Percentiles rank a stretch among this genome's conserved stretches.
Evolutionary conservation across 2,329 filamentous ascomycete species (phyloP).

Genomic region (Boeremia lycopersici): DNA sequence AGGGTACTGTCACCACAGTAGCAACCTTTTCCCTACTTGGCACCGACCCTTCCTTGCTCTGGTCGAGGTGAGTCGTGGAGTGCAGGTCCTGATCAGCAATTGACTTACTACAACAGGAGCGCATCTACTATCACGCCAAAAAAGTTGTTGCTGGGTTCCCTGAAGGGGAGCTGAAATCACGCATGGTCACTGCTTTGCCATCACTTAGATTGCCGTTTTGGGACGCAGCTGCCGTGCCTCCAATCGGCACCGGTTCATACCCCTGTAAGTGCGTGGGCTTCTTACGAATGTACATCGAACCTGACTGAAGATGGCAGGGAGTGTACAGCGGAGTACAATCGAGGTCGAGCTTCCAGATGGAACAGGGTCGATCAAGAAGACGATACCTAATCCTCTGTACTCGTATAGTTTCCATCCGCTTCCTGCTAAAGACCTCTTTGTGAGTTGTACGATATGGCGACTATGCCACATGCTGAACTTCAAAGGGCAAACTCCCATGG

Average conservation of each 20-base stretch:
- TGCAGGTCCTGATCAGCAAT: background rate
- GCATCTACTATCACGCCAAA: conserved; percentile 47
- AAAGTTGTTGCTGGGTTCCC: conserved; percentile 49
- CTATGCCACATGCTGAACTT: background rate
- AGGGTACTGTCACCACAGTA: conserved; percentile 79
- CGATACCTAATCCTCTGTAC: conserved; percentile 52
- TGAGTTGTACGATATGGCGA: background rate
- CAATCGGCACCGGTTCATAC: conserved; percentile 40
- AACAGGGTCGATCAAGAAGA: conserved; percentile 16
- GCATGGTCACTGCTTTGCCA: conserved; percentile 46
- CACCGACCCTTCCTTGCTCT: conserved; percentile 77
- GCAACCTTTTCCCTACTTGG: conserved; percentile 79
- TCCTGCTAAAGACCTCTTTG: conserved; percentile 17
- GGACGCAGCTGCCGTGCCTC: conserved; percentile 52
- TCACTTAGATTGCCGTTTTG: conserved; percentile 52
- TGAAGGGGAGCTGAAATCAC: conserved; percentile 41
- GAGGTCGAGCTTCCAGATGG: conserved; percentile 41
- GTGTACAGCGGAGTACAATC: conserved; percentile 43
- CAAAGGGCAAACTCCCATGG: conserved; percentile 22
- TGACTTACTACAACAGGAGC: conserved; percentile 40
- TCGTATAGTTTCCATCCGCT: conserved; percentile 58
- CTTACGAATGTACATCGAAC: background rate
- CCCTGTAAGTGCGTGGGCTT: conserved; percentile 26
- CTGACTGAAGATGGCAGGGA: conserved; percentile 14
- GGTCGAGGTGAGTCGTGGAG: conserved; percentile 54